Evolutionary conservation across 2,329 filamentous ascomycete genomes (phyloP).

Genomic region (Annulohypoxylon truncatum): DNA sequence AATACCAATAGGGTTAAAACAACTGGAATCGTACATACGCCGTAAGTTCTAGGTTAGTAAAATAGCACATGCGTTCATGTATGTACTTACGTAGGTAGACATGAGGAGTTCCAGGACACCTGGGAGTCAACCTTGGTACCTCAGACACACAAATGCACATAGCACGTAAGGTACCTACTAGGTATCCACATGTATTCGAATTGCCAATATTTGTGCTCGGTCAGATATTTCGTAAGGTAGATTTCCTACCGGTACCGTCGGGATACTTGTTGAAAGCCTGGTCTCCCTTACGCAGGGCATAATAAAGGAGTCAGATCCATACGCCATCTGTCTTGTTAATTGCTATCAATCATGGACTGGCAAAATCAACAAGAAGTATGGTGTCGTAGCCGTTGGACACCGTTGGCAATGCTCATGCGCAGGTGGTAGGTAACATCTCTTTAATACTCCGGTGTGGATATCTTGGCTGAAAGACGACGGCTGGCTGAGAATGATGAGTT

Average conservation of each 20-base stretch:
- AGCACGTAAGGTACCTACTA: background rate
- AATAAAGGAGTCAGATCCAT: background rate
- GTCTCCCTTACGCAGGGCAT: conserved; percentile 5
- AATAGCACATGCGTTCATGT: background rate
- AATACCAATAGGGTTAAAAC: conserved; percentile 4
- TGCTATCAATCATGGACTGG: background rate
- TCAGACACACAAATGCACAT: conserved; percentile 6
- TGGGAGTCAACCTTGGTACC: conserved; percentile 5
- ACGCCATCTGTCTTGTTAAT: background rate
- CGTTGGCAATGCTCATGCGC: background rate
- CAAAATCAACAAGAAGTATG: background rate
- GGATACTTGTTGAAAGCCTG: conserved; percentile 1
- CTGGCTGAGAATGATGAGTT: conserved; percentile 28
- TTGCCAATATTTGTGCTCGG: conserved; percentile 28
- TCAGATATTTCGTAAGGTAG: conserved; percentile 28
- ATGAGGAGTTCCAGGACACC: background rate
- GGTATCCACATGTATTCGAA: conserved; percentile 11
- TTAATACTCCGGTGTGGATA: background rate
- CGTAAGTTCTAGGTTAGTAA: background rate
- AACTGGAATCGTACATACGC: background rate
- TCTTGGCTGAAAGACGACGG: conserved; percentile 22
- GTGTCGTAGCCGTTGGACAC: background rate
- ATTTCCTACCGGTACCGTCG: background rate
- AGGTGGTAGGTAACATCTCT: background rate
- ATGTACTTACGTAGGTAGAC: background rate